Base-by-base conservation (phyloP, 108 stramenopile species). In the Bacterosira constricta region DNA sequence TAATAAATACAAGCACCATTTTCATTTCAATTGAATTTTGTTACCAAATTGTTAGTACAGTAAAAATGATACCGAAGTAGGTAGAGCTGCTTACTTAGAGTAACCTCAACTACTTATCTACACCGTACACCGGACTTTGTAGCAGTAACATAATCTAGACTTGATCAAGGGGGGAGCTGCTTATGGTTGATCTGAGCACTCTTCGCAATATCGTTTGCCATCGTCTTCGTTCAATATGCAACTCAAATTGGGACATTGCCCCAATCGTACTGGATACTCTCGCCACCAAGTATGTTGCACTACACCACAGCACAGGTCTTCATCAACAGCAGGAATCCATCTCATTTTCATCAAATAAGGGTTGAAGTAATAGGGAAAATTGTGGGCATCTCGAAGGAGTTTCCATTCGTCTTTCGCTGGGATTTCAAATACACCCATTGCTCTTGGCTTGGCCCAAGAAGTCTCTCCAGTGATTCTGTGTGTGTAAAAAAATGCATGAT, bases 281-380 rank as follows among this genome's bases (percentile, higher is more conserved):
- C 54, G 41, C 50, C 59, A 64, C 76, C 76, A 77, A 13, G 52
- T 38, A 10, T 77, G 54, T 6, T 39, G 52, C 15, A 77, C 61
- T 23, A 30, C 50, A 9, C 31, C 42, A 12, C 70, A 71, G 42
- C 76, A 77, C 50, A 71, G 56, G 20, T 62, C 62, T 20, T 35
- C 49, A 45, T 56, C 50, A 12, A 42, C 12, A 8, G 76, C 70
- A 35, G 76, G 69, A 27, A 41, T 63, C 76, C 76, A 77, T 17
- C 44, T 55, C 62, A 77, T 77, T 15, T 77, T 63, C 63, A 71
- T 47, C 5, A 10, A 35, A 6, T n/a, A 37, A 36, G 76, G 62
- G 35, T 77, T 77, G 54, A 57, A 71, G 35, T 77, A 77, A 31
- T 77, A 77, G 5, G 76, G 76, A 49, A 77, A 77, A 38, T 65